Percentiles rank a stretch among this genome's conserved stretches.
These are phyloP conservation scores for Neophaeococcomyces mojaviensis DNA, from an alignment of 2,329 filamentous ascomycete genomes.

Conservation along the genomic window DNA sequence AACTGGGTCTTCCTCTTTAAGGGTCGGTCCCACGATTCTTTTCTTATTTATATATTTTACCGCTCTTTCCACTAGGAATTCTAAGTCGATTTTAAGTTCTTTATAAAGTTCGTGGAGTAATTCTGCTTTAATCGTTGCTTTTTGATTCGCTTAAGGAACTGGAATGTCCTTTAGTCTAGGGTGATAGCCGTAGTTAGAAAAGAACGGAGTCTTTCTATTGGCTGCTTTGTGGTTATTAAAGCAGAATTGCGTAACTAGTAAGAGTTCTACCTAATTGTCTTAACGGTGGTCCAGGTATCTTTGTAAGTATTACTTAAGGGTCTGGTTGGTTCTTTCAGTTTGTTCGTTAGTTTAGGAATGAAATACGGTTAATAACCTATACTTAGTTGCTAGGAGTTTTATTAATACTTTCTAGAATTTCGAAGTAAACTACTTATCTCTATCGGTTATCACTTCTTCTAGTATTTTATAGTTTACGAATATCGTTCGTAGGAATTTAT, in stretches of 20 bases:
- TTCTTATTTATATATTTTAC: conserved; percentile 4
- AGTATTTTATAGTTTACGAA: conserved; percentile 9
- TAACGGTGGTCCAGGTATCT: conserved; percentile 9
- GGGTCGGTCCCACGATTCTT: conserved; percentile 9
- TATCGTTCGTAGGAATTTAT: conserved; percentile 10
- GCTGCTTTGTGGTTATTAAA: conserved; percentile 8
- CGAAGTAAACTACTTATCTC: conserved; percentile 9
- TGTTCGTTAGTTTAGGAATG: conserved; percentile 10
- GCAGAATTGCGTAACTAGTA: conserved; percentile 1
- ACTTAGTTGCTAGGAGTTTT: conserved; percentile 4
- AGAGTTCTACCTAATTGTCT: conserved; percentile 7
- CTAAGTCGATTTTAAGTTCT: conserved; percentile 6
- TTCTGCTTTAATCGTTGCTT: conserved; percentile 2
- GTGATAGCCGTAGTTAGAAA: conserved; percentile 10
- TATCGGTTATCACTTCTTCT: conserved; percentile 7
- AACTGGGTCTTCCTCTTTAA: conserved; percentile 6
- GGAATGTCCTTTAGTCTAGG: background rate
- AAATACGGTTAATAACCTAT: conserved; percentile 10
- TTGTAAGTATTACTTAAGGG: conserved; percentile 9
- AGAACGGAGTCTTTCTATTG: conserved; percentile 10
- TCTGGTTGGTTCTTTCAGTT: conserved; percentile 11
- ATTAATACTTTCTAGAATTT: conserved; percentile 9
- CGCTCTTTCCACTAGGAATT: conserved; percentile 8
- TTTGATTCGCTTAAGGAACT: background rate
- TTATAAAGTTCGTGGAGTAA: conserved; percentile 6